phyloP scores from a whole-genome alignment of 345 rosid species.

The Acer campestre region DNA sequence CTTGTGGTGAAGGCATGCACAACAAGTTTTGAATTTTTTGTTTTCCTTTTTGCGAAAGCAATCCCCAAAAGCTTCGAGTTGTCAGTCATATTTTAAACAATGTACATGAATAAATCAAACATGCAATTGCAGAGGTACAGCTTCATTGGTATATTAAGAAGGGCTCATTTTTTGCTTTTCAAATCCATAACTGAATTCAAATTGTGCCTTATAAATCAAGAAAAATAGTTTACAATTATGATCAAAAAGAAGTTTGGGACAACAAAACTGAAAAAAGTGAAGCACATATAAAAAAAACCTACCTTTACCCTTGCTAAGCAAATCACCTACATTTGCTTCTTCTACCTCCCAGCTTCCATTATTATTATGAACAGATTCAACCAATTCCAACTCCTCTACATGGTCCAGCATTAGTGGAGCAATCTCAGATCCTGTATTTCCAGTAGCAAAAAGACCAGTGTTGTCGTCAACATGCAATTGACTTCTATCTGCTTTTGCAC shows the following conservation, averaged over 20 bases:
- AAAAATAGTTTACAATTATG: not conserved
- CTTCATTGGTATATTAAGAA: not conserved
- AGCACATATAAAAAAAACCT: not conserved
- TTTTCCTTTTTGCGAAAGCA: not conserved
- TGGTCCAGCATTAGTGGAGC: conserved; percentile 25
- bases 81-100: not conserved
- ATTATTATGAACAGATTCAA: conserved; percentile 27
- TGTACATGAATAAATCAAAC: not conserved
- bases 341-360: conserved; percentile 32
- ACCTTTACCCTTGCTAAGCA: conserved; percentile 32
- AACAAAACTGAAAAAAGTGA: conserved; percentile 12
- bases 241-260: not conserved
- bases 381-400: conserved; percentile 11
- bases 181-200: not conserved
- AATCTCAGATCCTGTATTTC: conserved; percentile 37
- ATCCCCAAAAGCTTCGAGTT: not conserved
- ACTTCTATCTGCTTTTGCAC: conserved; percentile 50
- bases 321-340: conserved; percentile 25
- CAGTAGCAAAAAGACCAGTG: conserved; percentile 26
- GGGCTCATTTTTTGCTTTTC: no score
- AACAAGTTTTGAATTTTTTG: not conserved
- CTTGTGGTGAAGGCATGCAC: not conserved
- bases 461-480: conserved; percentile 29
- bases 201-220: not conserved
- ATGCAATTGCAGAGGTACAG: not conserved